phyloP scores from a whole-genome alignment of 108 stramenopile species.

The Fistulifera solaris region DNA sequence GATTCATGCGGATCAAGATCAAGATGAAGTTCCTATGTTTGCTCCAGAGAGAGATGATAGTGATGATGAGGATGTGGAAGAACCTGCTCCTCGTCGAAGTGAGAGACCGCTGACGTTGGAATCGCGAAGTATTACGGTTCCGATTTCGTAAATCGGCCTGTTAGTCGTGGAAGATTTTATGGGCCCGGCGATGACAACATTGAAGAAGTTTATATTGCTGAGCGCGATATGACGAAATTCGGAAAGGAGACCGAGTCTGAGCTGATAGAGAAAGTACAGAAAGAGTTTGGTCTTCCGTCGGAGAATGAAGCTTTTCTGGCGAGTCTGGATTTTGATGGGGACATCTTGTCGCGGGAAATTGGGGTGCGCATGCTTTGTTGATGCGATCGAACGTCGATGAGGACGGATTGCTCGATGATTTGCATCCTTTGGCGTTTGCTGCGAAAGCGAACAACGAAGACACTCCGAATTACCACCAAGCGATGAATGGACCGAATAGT shows the following conservation, averaged over 20 bases:
- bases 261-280: too few species aligned
- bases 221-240: too few species aligned
- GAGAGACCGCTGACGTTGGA: too few species aligned
- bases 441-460: conserved; percentile 28
- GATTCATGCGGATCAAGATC: not conserved
- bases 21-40: not conserved
- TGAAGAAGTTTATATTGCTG: too few species aligned
- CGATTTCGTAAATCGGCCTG: too few species aligned
- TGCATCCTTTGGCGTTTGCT: conserved; percentile 7
- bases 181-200: too few species aligned
- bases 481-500: conserved; percentile 25
- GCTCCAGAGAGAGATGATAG: conserved; percentile 2
- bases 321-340: not conserved
- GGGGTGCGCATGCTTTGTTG: not conserved
- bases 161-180: too few species aligned
- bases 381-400: not conserved
- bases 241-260: too few species aligned
- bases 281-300: too few species aligned
- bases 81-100: too few species aligned
- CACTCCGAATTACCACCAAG: conserved; percentile 21
- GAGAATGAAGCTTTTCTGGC: not conserved
- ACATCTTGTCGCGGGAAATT: not conserved
- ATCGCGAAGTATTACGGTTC: too few species aligned
- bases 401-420: conserved; percentile 4
- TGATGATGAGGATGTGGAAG: not conserved